Conservation (phyloP, 106 monocot genomes). For the Dendrobium catenatum region DNA sequence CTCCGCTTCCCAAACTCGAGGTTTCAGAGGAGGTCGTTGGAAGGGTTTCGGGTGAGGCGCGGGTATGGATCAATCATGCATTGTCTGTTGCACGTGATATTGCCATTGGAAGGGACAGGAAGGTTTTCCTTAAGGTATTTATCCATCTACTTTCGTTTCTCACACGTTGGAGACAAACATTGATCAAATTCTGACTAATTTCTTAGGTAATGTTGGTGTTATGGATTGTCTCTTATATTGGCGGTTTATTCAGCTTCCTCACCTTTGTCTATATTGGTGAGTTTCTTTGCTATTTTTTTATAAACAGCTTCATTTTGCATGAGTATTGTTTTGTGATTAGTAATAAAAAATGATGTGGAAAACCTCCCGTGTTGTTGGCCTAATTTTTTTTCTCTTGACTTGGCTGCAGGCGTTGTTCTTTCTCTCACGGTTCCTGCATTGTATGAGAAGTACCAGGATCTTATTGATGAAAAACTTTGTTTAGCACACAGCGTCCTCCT, state of each 20-base stretch:
- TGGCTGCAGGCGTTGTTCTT: slow-evolving; percentile 45
- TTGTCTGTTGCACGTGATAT: slow-evolving; percentile 53
- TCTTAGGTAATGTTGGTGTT: slow-evolving; percentile 62
- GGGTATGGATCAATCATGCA: slow-evolving; percentile 39
- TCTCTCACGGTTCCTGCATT: slow-evolving; percentile 53
- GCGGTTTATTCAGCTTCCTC: slow-evolving; percentile 71
- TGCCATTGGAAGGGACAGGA: slow-evolving; percentile 51
- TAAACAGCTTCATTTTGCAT: not conserved
- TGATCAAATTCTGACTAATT: slow-evolving; percentile 1
- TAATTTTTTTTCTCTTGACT: slow-evolving; percentile 1
- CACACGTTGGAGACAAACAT: not conserved
- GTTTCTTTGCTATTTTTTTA: slow-evolving; percentile 17
- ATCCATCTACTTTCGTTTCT: slow-evolving; percentile 3
- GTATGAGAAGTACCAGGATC: slow-evolving; percentile 81
- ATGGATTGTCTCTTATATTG: slow-evolving; percentile 70
- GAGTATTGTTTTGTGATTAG: not conserved
- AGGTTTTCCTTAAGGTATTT: slow-evolving; percentile 52
- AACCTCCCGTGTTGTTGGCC: not conserved
- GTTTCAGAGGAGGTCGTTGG: slow-evolving; percentile 40
- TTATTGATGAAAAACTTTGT: slow-evolving; percentile 56
- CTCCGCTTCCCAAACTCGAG: slow-evolving; percentile 65
- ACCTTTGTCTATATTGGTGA: slow-evolving; percentile 85
- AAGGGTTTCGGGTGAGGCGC: slow-evolving; percentile 24
- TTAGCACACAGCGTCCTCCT: slow-evolving; percentile 29
- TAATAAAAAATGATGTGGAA: not conserved